A percentile compares a stretch with the other conserved stretches of the same genome.
phyloP scores from a whole-genome alignment of 2,329 filamentous ascomycete genomes.

The Venturia asperata region DNA sequence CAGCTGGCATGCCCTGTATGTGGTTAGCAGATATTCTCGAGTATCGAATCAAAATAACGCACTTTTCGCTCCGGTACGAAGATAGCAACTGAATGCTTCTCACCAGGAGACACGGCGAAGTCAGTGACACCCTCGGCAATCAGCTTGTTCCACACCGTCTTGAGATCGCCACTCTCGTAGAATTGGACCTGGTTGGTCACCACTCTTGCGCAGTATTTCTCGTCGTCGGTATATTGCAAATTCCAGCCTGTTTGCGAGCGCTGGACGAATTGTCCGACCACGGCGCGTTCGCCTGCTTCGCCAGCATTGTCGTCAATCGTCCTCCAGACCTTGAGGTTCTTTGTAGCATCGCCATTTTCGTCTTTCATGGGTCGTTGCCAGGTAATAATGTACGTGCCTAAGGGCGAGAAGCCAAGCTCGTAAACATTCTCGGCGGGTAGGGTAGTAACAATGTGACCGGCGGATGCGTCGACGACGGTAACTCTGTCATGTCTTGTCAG shows the following conservation, averaged over 20 bases:
- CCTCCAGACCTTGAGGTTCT: conserved; percentile 96
- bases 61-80: conserved; percentile 96
- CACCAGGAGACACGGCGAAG: conserved; percentile 83
- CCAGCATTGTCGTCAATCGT: conserved; percentile 62
- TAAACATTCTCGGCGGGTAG: conserved; percentile 79
- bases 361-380: conserved; percentile 94
- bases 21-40: conserved; percentile 12
- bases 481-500: conserved; percentile 47
- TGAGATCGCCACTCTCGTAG: conserved; percentile 79
- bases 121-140: conserved; percentile 82
- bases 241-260: conserved; percentile 96
- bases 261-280: conserved; percentile 79
- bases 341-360: conserved; percentile 83
- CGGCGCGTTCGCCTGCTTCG: conserved; percentile 31
- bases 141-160: conserved; percentile 90
- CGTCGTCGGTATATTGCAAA: conserved; percentile 90
- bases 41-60: conserved; percentile 25
- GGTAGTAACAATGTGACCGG: conserved; percentile 64
- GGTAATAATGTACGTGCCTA: conserved; percentile 87
- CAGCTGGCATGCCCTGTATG: conserved; percentile 75
- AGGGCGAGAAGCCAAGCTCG: conserved; percentile 89
- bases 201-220: conserved; percentile 83
- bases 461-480: conserved; percentile 72
- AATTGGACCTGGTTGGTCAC: conserved; percentile 98
- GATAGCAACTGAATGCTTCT: conserved; percentile 85